Evolutionary conservation across 164 flowering plant genomes (phyloP), one percentile per base, ranked within the genome.

Genomic region (Taxillus chinensis): DNA sequence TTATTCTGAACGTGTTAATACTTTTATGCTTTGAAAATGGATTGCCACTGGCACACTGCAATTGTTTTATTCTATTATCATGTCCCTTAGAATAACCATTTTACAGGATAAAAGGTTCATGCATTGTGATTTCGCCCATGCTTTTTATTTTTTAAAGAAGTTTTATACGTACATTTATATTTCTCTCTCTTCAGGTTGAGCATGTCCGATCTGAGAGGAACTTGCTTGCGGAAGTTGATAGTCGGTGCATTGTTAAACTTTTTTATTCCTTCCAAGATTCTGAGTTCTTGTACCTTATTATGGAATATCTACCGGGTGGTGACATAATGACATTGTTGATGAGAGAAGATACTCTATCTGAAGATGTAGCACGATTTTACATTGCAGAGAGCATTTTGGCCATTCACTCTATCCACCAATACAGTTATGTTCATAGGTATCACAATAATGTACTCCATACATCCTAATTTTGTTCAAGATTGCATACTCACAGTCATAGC

Each of bases 261-360:
- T 85, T 71, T 68, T 90, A 79, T 70, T 90, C 97, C 37, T 90
- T 90, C 72, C 97, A 87, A 81, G 97, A 87, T 78, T 84, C 92
- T 38, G 91, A 82, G 57, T 90, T 71, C 75, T 75, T 90, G 67
- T 90, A 90, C 74, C 95, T 90, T 60, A 90, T 90, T 67, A 90
- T 87, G 97, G 97, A 90, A 77, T 90, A 90, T 80, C 74, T 90
- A 73, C 97, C 97, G 68, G 97, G 97, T 67, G 97, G 97, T 69
- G 97, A 90, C 75, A 81, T 90, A 60, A 87, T 90, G 95, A 86
- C 92, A 56, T 78, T 87, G 58, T 66, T 90, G 64, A 88, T 90
- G 95, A 87, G 92, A 69, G 86, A 83, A 73, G 87, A 87, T 70
- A 62, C 80, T 70, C 89, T 90, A 64, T 81, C 90, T 42, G 97